These are phyloP conservation scores for Eutrema yunnanense DNA, from an alignment of 345 rosid genomes.

Conservation along the genomic window DNA sequence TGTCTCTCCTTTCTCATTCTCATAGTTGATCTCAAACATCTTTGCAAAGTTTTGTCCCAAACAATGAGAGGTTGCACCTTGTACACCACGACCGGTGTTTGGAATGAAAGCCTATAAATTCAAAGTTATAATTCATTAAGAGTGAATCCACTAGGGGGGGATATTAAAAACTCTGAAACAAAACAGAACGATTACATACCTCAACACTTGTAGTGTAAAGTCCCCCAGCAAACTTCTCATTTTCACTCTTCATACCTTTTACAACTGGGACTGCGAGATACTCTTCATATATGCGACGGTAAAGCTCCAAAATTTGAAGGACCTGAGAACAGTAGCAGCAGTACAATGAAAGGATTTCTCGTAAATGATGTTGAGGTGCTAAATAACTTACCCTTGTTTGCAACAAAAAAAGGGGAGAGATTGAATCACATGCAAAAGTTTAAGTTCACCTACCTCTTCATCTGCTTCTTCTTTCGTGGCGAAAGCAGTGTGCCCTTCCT, in stretches of 20 bases:
- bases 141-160: neutral
- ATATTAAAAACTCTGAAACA: neutral
- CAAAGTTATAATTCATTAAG: neutral
- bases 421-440: neutral
- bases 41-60: constrained; percentile 95
- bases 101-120: constrained; percentile 81
- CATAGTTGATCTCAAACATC: constrained; percentile 87
- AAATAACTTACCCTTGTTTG: neutral
- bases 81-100: constrained; percentile 93
- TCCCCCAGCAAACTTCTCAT: constrained; percentile 98
- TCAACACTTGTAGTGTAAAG: constrained; percentile 94
- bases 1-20: constrained; percentile 89
- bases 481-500: constrained; percentile 98
- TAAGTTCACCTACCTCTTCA: constrained; percentile 52
- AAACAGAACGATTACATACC: constrained; percentile 31
- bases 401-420: neutral
- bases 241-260: constrained; percentile 94
- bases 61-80: constrained; percentile 98
- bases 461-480: constrained; percentile 87
- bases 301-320: constrained; percentile 69
- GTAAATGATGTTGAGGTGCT: neutral
- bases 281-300: constrained; percentile 83
- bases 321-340: constrained; percentile 26
- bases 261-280: constrained; percentile 85
- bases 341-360: neutral